Base-by-base conservation (phyloP, 1,284 basidiomycete species). In the Phenoliferia sp. region DNA sequence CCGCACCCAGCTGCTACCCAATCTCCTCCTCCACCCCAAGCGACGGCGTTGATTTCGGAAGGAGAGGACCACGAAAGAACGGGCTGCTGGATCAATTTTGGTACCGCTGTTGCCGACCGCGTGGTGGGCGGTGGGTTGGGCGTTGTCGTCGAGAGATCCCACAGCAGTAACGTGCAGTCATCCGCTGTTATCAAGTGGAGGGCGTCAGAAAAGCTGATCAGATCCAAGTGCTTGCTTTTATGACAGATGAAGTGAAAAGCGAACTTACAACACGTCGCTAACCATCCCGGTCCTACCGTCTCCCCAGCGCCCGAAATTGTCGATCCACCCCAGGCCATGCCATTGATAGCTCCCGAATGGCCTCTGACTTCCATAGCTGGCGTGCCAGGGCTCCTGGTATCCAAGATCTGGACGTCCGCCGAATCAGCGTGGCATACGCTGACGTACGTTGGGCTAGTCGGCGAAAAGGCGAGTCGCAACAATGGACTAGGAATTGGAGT, bases 341-440 rank as follows among this genome's bases (percentile, higher is more conserved):
- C 89, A 74, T 92, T 92, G 36, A 96, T 84, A 63, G 85, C 85
- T 44, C 83, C 85, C 67, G 84, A 84, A 78, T 96, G 94, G 15
- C 85, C 92, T 70, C 87, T 85, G 22, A 96, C 82, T 78, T 96
- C 93, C 76, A 94, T 89, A 6, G 96, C 92, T 0, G 94, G 93
- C 71, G 90, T 87, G 0, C 94, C 94, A 0, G 94, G 94, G 79
- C 87, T 90, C 58, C 94, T 85, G 89, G 96, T 95, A 77, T 97
- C 94, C 68, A 97, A 82, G 44, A 97, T 90, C 77, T 95, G 89
- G 3, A 95, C 85, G 73, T 92, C 88, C 29, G 84, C 80, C 61
- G 90, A 90, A 76, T 95, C 92, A 84, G 92, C 88, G 74, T 92
- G 90, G 90, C 96, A 2, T 90, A 77, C 93, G n/a, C 90, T 90